Conservation (phyloP, 2,329 filamentous ascomycete genomes). For the Trichophyton rubrum region DNA sequence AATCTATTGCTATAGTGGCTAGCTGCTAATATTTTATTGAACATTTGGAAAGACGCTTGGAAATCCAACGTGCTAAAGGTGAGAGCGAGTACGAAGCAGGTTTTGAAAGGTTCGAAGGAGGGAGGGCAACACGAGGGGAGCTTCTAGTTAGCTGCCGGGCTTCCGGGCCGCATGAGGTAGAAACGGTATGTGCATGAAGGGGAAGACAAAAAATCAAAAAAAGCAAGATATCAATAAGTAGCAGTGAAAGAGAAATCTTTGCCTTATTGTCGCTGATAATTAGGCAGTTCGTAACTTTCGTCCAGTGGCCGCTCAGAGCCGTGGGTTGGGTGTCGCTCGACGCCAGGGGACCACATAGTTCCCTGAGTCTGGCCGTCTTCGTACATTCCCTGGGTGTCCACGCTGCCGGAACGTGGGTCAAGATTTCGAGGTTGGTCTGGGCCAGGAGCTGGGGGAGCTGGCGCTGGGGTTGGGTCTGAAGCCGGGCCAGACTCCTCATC, state of each 20-base stretch:
- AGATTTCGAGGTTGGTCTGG: neutral
- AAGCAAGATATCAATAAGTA: neutral
- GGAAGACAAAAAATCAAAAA: neutral
- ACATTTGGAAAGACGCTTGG: no score
- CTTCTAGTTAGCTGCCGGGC: neutral
- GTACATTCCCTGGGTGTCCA: slow-evolving; percentile 14
- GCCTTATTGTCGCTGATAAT: slow-evolving; percentile 1
- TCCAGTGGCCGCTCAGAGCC: neutral
- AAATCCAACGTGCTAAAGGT: no score
- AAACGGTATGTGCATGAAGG: neutral
- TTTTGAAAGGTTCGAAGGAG: neutral
- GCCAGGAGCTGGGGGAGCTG: neutral
- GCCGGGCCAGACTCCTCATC: neutral
- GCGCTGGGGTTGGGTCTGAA: neutral
- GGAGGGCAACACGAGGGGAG: neutral
- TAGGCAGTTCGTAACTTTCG: neutral
- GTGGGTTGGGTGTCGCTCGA: neutral
- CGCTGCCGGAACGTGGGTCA: slow-evolving; percentile 15
- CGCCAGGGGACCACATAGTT: neutral
- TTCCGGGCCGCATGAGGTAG: neutral
- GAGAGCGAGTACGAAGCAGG: no score
- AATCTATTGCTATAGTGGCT: no score
- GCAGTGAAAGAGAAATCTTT: neutral
- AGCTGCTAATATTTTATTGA: no score
- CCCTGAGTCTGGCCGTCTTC: slow-evolving; percentile 5